Percentiles rank a stretch among this genome's conserved stretches.
Evolutionary conservation across 192 early-diverging fungal genomes (phyloP).

Genomic region (Backusella tarrabulga): DNA sequence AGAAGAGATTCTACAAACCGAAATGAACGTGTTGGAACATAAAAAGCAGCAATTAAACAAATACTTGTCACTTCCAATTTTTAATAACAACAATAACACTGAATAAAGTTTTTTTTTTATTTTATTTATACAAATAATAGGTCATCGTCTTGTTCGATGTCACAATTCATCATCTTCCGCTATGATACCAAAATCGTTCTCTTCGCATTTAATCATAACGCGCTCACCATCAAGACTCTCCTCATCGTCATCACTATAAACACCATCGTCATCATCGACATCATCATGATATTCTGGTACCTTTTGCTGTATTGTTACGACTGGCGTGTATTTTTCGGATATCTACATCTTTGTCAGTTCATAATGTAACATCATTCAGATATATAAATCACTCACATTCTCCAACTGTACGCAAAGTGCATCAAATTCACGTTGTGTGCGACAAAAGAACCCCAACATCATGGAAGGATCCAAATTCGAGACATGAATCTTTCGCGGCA

Average conservation of each 20-base stretch:
- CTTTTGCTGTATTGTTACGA: not conserved
- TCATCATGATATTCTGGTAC: not conserved
- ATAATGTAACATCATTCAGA: not conserved
- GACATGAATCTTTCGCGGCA: conserved; percentile 71
- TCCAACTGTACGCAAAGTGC: conserved; percentile 50
- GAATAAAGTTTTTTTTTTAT: not conserved
- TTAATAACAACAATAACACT: not conserved
- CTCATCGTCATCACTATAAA: not conserved
- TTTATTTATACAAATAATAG: conserved; percentile 5
- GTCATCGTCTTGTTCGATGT: not conserved
- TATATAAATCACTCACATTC: not conserved
- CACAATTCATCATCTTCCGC: not conserved
- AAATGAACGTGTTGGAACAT: conserved; percentile 14
- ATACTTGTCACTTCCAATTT: conserved; percentile 12
- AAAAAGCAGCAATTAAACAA: conserved; percentile 25
- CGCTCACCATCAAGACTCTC: not conserved
- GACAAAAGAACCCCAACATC: conserved; percentile 87
- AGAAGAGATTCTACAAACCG: conserved; percentile 24
- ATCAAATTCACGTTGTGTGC: conserved; percentile 59
- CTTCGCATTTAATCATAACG: not conserved
- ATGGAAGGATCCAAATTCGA: conserved; percentile 89
- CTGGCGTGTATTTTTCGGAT: not conserved
- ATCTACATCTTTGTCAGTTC: not conserved
- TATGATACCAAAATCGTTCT: not conserved
- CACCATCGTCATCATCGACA: not conserved